A percentile compares a stretch with the other conserved stretches of the same genome.
Conservation (phyloP, 148 eudicot species). For the Vaccinium macrocarpon region DNA sequence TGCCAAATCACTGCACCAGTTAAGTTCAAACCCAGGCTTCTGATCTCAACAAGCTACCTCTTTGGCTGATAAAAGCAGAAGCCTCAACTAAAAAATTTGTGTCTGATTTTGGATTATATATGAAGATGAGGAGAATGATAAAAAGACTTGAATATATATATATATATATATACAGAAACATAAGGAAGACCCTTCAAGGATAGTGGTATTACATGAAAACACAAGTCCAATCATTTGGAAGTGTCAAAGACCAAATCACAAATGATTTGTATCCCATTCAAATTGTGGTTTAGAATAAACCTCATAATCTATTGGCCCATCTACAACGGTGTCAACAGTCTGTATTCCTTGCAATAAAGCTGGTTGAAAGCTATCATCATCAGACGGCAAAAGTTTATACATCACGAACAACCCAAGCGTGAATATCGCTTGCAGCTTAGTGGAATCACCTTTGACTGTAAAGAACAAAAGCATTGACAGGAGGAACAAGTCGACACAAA, state of each 20-base stretch:
- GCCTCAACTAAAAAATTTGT: not conserved
- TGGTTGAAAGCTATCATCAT: constrained; percentile 63
- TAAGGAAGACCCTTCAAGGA: not conserved
- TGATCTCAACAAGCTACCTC: too few relatives aligned
- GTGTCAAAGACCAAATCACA: constrained; percentile 30
- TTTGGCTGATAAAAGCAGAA: not conserved
- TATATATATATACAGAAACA: constrained; percentile 10
- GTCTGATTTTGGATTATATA: not conserved
- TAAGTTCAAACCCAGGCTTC: too few relatives aligned
- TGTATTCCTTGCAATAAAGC: constrained; percentile 71
- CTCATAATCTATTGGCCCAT: constrained; percentile 90
- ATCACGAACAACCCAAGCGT: constrained; percentile 76
- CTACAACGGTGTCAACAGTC: constrained; percentile 69
- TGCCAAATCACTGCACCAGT: not conserved
- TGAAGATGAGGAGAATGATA: not conserved
- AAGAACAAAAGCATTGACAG: constrained; percentile 86
- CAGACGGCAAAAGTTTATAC: constrained; percentile 80
- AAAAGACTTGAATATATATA: not conserved
- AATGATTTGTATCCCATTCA: constrained; percentile 71
- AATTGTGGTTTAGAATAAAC: constrained; percentile 80
- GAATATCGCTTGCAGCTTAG: constrained; percentile 90
- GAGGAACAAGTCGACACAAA: constrained; percentile 87
- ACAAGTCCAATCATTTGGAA: not conserved
- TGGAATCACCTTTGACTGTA: constrained; percentile 78
- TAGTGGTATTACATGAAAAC: not conserved